Percentiles rank a stretch among this genome's conserved stretches.
These are phyloP conservation scores for Huntiella savannae DNA, from an alignment of 2,329 filamentous ascomycete genomes.

Conservation along the genomic window DNA sequence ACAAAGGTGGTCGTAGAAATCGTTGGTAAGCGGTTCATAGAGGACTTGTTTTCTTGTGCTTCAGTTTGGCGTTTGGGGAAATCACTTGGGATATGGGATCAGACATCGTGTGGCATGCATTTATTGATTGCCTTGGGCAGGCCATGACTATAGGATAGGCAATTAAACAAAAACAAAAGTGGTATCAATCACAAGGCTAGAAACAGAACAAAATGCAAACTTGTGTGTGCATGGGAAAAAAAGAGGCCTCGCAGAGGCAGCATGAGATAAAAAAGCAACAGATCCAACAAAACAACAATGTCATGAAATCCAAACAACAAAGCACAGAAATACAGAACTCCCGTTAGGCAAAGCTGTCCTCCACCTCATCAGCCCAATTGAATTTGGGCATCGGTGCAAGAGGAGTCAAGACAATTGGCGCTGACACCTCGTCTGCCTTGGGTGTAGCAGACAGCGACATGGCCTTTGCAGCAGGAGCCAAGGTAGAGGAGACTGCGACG, in stretches of 20 bases:
- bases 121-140: neutral
- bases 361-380: slow-evolving; percentile 41
- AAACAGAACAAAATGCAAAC: too few relatives aligned
- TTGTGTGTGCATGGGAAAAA: too few relatives aligned
- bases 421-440: slow-evolving; percentile 3
- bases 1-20: slow-evolving; percentile 30
- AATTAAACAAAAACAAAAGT: too few relatives aligned
- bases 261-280: too few relatives aligned
- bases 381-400: slow-evolving; percentile 23
- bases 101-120: neutral
- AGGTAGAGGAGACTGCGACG: too few relatives aligned
- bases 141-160: neutral
- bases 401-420: slow-evolving; percentile 16
- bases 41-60: neutral
- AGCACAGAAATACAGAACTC: neutral
- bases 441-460: too few relatives aligned
- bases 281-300: neutral
- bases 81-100: too few relatives aligned
- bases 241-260: too few relatives aligned
- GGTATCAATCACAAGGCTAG: too few relatives aligned
- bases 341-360: slow-evolving; percentile 22
- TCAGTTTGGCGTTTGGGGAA: neutral
- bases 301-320: neutral
- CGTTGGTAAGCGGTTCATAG: slow-evolving; percentile 21
- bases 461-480: too few relatives aligned